Conservation (phyloP, 2,329 filamentous ascomycete genomes). For the Fusarium duplospermum region DNA sequence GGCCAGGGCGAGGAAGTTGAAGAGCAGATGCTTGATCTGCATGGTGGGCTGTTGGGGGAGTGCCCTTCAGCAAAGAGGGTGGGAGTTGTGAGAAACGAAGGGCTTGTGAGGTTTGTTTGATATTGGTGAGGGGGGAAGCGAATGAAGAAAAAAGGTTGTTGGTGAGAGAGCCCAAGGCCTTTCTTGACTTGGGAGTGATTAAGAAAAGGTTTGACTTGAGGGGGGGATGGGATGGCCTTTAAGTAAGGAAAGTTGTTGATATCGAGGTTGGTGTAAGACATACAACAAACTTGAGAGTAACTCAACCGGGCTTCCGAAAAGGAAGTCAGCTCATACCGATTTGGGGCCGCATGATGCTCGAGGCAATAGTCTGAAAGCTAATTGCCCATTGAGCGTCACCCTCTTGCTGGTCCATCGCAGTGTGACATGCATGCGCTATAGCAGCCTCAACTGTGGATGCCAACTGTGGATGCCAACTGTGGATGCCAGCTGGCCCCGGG, state of each 20-base stretch:
- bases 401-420: constrained; percentile 4
- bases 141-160: constrained; percentile 22
- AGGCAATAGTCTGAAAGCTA: constrained; percentile 35
- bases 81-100: constrained; percentile 3
- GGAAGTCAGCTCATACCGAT: constrained; percentile 33
- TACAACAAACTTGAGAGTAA: background rate
- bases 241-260: constrained; percentile 17
- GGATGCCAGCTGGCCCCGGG: constrained; percentile 29
- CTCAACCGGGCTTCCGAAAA: constrained; percentile 12
- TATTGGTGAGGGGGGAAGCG: constrained; percentile 7
- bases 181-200: constrained; percentile 33
- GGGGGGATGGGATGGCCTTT: constrained; percentile 25
- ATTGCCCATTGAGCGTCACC: constrained; percentile 5
- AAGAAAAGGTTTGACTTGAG: background rate
- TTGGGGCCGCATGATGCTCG: constrained; percentile 27
- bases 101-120: constrained; percentile 3
- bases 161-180: constrained; percentile 26
- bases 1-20: constrained; percentile 34
- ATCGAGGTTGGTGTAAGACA: background rate
- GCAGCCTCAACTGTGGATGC: constrained; percentile 38
- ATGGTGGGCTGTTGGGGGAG: constrained; percentile 27
- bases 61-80: constrained; percentile 21
- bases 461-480: constrained; percentile 38
- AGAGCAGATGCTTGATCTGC: constrained; percentile 35
- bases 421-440: constrained; percentile 31